These are phyloP conservation scores for Candolleomyces aberdarensis DNA, from an alignment of 768 basidiomycete genomes.

Conservation along the genomic window DNA sequence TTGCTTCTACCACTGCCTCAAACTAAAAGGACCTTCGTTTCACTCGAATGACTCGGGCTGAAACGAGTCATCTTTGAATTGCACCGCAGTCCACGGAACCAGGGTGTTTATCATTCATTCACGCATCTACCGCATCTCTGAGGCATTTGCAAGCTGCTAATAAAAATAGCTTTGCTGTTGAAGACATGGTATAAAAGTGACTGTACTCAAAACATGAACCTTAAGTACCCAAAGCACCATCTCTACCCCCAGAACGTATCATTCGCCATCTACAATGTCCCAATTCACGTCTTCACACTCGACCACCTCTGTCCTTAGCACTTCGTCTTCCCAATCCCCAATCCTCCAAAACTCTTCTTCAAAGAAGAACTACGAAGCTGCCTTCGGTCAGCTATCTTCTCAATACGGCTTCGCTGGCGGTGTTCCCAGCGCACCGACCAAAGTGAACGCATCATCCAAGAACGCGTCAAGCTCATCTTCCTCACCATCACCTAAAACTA, in stretches of 20 bases:
- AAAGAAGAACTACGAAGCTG: background rate
- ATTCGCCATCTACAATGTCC: background rate
- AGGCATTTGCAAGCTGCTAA: too few species aligned
- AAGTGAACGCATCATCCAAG: background rate
- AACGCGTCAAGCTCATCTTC: background rate
- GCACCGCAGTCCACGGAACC: too few species aligned
- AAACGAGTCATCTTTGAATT: too few species aligned
- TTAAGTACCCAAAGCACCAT: background rate
- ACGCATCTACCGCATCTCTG: too few species aligned
- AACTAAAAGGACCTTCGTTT: too few species aligned
- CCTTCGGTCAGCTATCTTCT: background rate
- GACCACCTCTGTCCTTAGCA: background rate
- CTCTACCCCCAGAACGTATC: background rate
- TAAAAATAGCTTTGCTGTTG: too few species aligned
- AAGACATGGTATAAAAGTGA: too few species aligned
- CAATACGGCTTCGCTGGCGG: slow-evolving; percentile 2
- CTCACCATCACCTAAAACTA: background rate
- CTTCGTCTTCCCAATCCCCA: background rate
- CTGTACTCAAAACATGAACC: background rate
- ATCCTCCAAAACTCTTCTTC: background rate
- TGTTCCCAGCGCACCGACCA: background rate
- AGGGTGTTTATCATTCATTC: too few species aligned
- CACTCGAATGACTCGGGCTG: too few species aligned
- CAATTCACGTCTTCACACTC: background rate
- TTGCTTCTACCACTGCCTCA: too few species aligned